Evolutionary conservation across 2,329 filamentous ascomycete genomes (phyloP).

Genomic region (Talaromyces pinophilus): DNA sequence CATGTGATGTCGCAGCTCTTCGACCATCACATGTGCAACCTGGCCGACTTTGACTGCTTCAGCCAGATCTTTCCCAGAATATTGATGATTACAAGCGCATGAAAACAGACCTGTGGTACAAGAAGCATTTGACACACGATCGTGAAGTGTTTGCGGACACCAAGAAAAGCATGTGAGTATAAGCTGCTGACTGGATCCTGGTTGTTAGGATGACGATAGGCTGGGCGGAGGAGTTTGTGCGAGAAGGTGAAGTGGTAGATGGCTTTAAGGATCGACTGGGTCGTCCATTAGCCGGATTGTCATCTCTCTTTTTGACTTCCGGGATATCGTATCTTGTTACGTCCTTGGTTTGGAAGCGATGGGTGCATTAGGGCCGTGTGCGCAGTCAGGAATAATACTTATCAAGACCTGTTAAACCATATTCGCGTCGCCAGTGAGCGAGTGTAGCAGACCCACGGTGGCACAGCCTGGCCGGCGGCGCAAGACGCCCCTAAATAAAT

Average conservation of each 20-base stretch:
- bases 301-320: not conserved
- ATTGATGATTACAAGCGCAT: constrained; percentile 52
- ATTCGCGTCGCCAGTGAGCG: not conserved
- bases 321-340: not conserved
- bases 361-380: not conserved
- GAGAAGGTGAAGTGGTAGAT: constrained; percentile 39
- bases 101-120: constrained; percentile 54
- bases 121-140: constrained; percentile 48
- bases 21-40: constrained; percentile 52
- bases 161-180: constrained; percentile 37
- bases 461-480: not conserved
- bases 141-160: constrained; percentile 56
- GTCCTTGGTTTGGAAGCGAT: not conserved
- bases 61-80: constrained; percentile 49
- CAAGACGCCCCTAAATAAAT: not conserved
- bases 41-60: constrained; percentile 55
- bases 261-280: constrained; percentile 17
- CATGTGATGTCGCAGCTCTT: constrained; percentile 46
- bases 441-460: not conserved
- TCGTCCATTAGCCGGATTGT: not conserved
- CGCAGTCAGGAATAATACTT: not conserved
- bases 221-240: constrained; percentile 48
- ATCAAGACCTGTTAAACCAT: not conserved
- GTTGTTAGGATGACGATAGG: constrained; percentile 49
- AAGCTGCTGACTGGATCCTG: too few species aligned